Conservation (phyloP, 2,329 filamentous ascomycete species). For the Fusarium papillatum region DNA sequence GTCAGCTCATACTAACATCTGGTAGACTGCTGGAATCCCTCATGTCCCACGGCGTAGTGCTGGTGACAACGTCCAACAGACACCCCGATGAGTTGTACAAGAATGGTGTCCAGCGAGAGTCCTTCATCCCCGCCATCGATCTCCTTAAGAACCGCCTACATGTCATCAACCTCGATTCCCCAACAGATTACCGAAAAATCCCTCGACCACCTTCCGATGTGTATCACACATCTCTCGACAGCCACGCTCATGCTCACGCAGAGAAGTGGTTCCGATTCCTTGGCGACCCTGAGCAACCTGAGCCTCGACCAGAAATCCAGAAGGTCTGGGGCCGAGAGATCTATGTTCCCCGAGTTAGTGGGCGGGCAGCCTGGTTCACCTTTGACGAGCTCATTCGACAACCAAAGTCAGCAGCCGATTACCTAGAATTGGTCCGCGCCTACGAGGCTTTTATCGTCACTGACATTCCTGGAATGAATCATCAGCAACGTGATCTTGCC, state of each 20-base stretch:
- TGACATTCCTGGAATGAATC: conserved; percentile 92
- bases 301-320: conserved; percentile 83
- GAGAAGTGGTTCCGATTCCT: conserved; percentile 97
- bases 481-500: conserved; percentile 87
- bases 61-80: conserved; percentile 97
- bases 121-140: conserved; percentile 95
- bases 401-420: conserved; percentile 94
- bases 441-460: conserved; percentile 96
- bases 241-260: conserved; percentile 82
- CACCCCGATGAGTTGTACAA: conserved; percentile 97
- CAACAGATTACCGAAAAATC: conserved; percentile 98
- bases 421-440: conserved; percentile 88
- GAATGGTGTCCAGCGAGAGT: conserved; percentile 96
- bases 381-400: conserved; percentile 93
- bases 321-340: conserved; percentile 95
- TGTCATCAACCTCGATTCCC: conserved; percentile 94
- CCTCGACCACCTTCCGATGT: conserved; percentile 93
- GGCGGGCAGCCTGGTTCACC: conserved; percentile 89
- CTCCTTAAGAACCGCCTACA: conserved; percentile 87
- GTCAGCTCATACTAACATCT: conserved; percentile 24
- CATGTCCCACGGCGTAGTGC: conserved; percentile 96
- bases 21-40: conserved; percentile 83
- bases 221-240: conserved; percentile 90
- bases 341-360: conserved; percentile 87
- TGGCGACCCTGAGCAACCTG: conserved; percentile 83